Evolutionary conservation across 2,329 filamentous ascomycete species (phyloP).

Genomic region (Coniochaeta prunicola): DNA sequence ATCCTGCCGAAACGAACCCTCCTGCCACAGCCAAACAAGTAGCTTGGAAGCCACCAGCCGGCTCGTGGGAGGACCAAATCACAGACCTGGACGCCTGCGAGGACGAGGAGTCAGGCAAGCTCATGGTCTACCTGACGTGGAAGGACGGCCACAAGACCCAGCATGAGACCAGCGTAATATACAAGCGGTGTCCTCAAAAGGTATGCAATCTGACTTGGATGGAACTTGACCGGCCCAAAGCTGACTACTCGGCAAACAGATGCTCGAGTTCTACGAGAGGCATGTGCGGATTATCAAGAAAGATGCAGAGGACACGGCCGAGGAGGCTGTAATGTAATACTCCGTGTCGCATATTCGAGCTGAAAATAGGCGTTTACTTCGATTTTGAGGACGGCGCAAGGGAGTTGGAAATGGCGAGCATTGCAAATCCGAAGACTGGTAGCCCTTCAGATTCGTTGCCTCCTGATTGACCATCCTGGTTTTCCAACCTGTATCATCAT

Average conservation of each 20-base stretch:
- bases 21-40: constrained; percentile 33
- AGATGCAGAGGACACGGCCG: constrained; percentile 9
- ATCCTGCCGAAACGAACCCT: constrained; percentile 41
- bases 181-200: constrained; percentile 73
- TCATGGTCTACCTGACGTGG: constrained; percentile 68
- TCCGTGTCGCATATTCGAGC: neutral
- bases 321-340: neutral
- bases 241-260: constrained; percentile 27
- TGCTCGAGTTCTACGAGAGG: constrained; percentile 52
- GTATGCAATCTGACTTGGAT: constrained; percentile 29
- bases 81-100: constrained; percentile 65
- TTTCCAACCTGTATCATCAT: neutral
- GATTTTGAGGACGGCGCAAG: neutral
- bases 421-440: neutral
- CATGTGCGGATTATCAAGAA: constrained; percentile 46
- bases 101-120: constrained; percentile 49
- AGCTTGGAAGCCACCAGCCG: constrained; percentile 60
- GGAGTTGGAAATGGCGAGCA: neutral
- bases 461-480: neutral
- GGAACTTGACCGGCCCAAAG: neutral
- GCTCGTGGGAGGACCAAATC: constrained; percentile 72
- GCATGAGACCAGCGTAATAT: constrained; percentile 60
- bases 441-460: constrained; percentile 5
- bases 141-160: constrained; percentile 67
- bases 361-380: neutral